Percentiles rank a stretch among this genome's conserved stretches.
Conservation (phyloP, 345 rosid species). For the Carallia brachiata region DNA sequence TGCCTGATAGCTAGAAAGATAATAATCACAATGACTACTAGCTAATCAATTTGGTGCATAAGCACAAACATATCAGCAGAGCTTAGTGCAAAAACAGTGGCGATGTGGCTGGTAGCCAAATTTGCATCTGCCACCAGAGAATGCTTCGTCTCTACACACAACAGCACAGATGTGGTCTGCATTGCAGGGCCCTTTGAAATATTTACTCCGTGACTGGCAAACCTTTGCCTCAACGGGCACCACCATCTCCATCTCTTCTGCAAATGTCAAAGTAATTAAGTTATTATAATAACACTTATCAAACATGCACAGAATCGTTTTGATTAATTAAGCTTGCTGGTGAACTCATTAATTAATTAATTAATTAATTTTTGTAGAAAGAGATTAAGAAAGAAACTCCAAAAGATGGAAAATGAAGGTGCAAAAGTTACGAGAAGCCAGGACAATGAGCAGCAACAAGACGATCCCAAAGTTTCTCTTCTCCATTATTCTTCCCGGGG, state of each 20-base stretch:
- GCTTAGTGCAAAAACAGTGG: slow-evolving; percentile 43
- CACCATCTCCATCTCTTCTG: slow-evolving; percentile 30
- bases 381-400: too few species aligned
- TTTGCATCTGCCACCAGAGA: slow-evolving; percentile 39
- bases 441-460: slow-evolving; percentile 32
- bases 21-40: too few species aligned
- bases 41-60: too few species aligned
- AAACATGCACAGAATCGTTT: too few species aligned
- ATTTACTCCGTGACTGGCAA: slow-evolving; percentile 38
- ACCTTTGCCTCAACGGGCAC: slow-evolving; percentile 29
- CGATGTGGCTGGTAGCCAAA: slow-evolving; percentile 34
- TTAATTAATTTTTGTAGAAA: too few species aligned
- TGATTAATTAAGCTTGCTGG: too few species aligned
- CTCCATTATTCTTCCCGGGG: not conserved
- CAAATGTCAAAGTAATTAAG: not conserved
- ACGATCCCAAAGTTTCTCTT: slow-evolving; percentile 23
- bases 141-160: slow-evolving; percentile 40
- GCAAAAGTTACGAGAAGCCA: slow-evolving; percentile 29
- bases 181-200: slow-evolving; percentile 29
- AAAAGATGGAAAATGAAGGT: too few species aligned
- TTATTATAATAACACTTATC: not conserved
- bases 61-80: slow-evolving; percentile 15
- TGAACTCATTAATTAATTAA: too few species aligned
- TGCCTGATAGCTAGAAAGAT: too few species aligned
- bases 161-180: slow-evolving; percentile 34